Percentiles rank a stretch among this genome's conserved stretches.
Evolutionary conservation across 768 basidiomycete genomes (phyloP).

Genomic region (Mycena sanguinolenta): DNA sequence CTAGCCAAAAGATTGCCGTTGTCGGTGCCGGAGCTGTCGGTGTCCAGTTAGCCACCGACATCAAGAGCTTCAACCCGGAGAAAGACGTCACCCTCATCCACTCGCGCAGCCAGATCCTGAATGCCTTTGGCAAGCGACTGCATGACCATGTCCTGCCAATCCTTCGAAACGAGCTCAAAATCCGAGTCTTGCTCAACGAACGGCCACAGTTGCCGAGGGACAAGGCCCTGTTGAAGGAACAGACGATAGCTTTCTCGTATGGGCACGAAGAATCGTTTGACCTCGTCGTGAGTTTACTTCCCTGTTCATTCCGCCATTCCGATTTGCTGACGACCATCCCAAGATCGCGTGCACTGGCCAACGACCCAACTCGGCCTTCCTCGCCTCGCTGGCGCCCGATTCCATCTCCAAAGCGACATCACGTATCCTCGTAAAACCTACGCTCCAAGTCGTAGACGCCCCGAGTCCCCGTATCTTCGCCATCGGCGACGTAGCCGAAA

Average conservation of each 20-base stretch:
- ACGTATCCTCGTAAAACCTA: slow-evolving; percentile 9
- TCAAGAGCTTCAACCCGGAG: slow-evolving; percentile 4
- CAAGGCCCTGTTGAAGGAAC: background rate
- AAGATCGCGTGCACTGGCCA: slow-evolving; percentile 5
- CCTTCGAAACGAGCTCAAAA: background rate
- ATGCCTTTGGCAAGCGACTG: slow-evolving; percentile 8
- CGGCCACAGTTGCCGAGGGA: slow-evolving; percentile 1
- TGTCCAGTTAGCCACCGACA: slow-evolving; percentile 3
- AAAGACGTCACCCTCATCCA: slow-evolving; percentile 6
- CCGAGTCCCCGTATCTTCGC: slow-evolving; percentile 1
- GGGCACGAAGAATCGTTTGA: slow-evolving; percentile 1
- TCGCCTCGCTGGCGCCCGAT: background rate
- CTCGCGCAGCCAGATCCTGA: slow-evolving; percentile 1
- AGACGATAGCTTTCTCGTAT: background rate
- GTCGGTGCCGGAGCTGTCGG: background rate
- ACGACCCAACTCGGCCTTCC: background rate
- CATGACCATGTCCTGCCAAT: background rate
- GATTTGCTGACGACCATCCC: background rate
- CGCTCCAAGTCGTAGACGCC: background rate
- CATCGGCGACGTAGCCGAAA: background rate
- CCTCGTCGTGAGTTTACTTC: background rate
- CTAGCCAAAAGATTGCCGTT: background rate
- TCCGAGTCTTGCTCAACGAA: slow-evolving; percentile 6
- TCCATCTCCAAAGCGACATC: background rate
- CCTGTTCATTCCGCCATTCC: background rate